These are phyloP conservation scores for Pyrenophora seminiperda DNA, from an alignment of 2,329 filamentous ascomycete species.

Conservation along the genomic window DNA sequence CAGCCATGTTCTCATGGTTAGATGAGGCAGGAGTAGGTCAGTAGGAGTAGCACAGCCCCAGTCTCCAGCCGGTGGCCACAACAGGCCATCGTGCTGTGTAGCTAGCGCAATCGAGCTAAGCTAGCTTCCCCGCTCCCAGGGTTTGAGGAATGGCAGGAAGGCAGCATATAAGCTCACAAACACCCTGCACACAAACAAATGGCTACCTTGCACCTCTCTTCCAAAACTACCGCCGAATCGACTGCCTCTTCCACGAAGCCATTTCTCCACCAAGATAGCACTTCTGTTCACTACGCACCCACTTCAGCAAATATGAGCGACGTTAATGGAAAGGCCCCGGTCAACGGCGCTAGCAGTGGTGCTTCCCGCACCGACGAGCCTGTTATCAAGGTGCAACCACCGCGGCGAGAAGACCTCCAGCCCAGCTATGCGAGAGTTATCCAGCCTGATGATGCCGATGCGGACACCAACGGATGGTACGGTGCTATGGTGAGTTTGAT, in stretches of 20 bases:
- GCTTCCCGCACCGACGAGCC: constrained; percentile 30
- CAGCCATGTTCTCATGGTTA: constrained; percentile 3
- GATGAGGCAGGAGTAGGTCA: too few relatives aligned
- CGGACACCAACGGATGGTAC: constrained; percentile 83
- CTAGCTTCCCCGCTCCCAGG: constrained; percentile 31
- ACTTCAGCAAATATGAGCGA: constrained; percentile 35
- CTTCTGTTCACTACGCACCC: constrained; percentile 14
- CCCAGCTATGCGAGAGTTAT: constrained; percentile 75
- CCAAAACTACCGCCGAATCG: constrained; percentile 23
- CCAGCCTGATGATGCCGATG: constrained; percentile 67
- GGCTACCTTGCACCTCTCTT: constrained; percentile 17
- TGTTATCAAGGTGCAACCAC: constrained; percentile 71
- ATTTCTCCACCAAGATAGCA: constrained; percentile 24
- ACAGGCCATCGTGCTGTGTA: too few relatives aligned
- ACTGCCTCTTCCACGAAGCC: constrained; percentile 34
- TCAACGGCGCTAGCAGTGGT: constrained; percentile 19
- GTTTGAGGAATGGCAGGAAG: constrained; percentile 5
- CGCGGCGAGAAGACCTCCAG: constrained; percentile 82
- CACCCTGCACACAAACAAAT: constrained; percentile 10
- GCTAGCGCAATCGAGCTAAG: constrained; percentile 13
- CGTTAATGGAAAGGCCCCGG: constrained; percentile 47
- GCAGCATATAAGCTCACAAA: constrained; percentile 28
- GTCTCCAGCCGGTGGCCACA: constrained; percentile 20
- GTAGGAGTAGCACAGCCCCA: constrained; percentile 25
- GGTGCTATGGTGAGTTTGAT: constrained; percentile 64